Evolutionary conservation across 352 stramenopile species (phyloP).

Genomic region (Pythium folliculosum): DNA sequence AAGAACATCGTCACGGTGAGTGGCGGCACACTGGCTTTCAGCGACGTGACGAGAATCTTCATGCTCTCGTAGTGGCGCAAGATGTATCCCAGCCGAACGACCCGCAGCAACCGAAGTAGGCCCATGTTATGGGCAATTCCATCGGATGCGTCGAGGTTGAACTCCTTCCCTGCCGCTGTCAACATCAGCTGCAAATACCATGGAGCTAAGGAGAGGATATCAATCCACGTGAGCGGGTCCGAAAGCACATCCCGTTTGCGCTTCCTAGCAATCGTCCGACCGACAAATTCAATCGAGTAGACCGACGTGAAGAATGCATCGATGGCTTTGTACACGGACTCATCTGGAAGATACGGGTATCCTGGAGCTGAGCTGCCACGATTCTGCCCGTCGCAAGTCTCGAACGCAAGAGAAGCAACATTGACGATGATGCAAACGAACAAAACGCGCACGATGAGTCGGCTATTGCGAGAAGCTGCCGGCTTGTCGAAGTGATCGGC

Average conservation of each 20-base stretch:
- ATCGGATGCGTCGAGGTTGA: slow-evolving; percentile 26
- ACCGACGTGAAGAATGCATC: slow-evolving; percentile 48
- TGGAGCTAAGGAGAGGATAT: slow-evolving; percentile 55
- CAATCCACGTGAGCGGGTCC: slow-evolving; percentile 51
- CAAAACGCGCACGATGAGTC: slow-evolving; percentile 42
- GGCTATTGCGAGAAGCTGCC: slow-evolving; percentile 36
- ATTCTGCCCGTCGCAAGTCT: slow-evolving; percentile 70
- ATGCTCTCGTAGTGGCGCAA: slow-evolving; percentile 63
- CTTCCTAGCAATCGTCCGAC: slow-evolving; percentile 32
- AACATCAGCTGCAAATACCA: slow-evolving; percentile 52
- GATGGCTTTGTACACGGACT: slow-evolving; percentile 35
- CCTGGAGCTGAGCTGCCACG: slow-evolving; percentile 49
- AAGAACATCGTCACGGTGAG: slow-evolving; percentile 76
- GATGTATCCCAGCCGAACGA: slow-evolving; percentile 51
- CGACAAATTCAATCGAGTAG: slow-evolving; percentile 61
- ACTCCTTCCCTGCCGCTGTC: slow-evolving; percentile 9
- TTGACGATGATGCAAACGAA: slow-evolving; percentile 62
- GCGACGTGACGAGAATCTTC: slow-evolving; percentile 57
- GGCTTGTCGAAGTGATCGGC: slow-evolving; percentile 45
- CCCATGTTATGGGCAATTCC: slow-evolving; percentile 33
- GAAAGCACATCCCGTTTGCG: slow-evolving; percentile 35
- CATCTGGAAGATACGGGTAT: slow-evolving; percentile 53
- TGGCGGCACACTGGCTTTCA: slow-evolving; percentile 58
- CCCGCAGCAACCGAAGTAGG: slow-evolving; percentile 54
- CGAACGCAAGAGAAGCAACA: slow-evolving; percentile 44